Evolutionary conservation across 2,329 filamentous ascomycete genomes (phyloP).

Genomic region (Nothophoma quercina): DNA sequence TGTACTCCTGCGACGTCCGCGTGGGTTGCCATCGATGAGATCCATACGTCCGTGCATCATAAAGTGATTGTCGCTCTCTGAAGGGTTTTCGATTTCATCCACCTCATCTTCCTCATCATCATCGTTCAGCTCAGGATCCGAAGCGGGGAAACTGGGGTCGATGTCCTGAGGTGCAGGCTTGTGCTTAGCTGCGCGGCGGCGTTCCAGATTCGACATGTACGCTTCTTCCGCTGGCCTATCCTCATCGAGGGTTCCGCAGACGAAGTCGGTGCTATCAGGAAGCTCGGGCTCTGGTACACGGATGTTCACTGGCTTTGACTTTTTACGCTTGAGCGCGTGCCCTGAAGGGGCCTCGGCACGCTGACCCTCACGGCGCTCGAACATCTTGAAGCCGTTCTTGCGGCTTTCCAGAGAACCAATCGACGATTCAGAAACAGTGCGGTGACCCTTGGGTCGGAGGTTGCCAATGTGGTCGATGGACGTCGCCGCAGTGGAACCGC

Average conservation of each 20-base stretch:
- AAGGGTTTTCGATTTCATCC: conserved; percentile 42
- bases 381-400: conserved; percentile 37
- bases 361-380: conserved; percentile 30
- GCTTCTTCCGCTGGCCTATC: conserved; percentile 93
- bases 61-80: conserved; percentile 70
- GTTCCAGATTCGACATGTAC: conserved; percentile 84
- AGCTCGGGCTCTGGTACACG: conserved; percentile 77
- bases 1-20: conserved; percentile 42
- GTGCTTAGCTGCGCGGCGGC: conserved; percentile 81
- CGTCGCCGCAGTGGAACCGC: conserved; percentile 60
- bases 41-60: conserved; percentile 78
- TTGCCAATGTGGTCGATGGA: conserved; percentile 58
- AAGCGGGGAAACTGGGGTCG: conserved; percentile 95
- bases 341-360: conserved; percentile 10
- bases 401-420: conserved; percentile 59
- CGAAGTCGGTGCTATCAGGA: conserved; percentile 97
- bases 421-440: conserved; percentile 62
- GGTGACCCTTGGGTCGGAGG: conserved; percentile 55
- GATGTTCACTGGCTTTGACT: conserved; percentile 63
- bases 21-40: conserved; percentile 63
- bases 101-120: conserved; percentile 72
- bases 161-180: conserved; percentile 84
- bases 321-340: conserved; percentile 46
- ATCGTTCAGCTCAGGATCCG: conserved; percentile 84
- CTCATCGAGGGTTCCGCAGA: conserved; percentile 97